phyloP scores from a whole-genome alignment of 176 grass and related monocot genomes.

The Rhipidocladum racemiflorum region DNA sequence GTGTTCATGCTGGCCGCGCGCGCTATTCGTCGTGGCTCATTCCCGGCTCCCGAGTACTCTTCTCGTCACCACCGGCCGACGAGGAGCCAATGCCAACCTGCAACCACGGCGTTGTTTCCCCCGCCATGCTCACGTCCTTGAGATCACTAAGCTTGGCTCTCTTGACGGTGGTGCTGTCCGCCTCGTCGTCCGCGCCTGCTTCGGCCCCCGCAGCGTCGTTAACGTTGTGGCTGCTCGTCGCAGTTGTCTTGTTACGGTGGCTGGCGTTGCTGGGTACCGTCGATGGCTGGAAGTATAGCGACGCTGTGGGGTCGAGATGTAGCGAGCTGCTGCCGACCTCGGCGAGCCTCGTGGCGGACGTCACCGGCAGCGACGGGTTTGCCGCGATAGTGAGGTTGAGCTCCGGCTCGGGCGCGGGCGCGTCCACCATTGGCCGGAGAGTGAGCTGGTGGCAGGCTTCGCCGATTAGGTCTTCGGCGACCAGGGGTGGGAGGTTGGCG shows the following conservation, averaged over 20 bases:
- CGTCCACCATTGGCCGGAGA: conserved; percentile 44
- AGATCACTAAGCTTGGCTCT: conserved; percentile 57
- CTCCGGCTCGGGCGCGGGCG: conserved; percentile 32
- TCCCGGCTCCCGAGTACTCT: neutral
- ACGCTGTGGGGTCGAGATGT: conserved; percentile 19
- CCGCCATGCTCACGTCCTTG: conserved; percentile 56
- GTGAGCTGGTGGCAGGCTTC: conserved; percentile 23
- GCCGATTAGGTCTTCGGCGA: conserved; percentile 25
- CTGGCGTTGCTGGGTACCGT: neutral
- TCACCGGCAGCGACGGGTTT: conserved; percentile 12
- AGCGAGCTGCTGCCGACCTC: conserved; percentile 38
- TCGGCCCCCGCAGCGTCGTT: neutral
- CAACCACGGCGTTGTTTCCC: conserved; percentile 59
- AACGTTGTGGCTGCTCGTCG: conserved; percentile 31
- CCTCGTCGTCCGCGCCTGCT: conserved; percentile 50
- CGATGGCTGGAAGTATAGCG: conserved; percentile 25
- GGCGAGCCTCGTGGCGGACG: neutral
- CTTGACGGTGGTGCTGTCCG: conserved; percentile 55
- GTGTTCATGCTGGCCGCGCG: neutral
- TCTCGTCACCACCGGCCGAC: conserved; percentile 35
- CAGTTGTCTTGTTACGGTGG: conserved; percentile 14
- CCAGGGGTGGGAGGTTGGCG: conserved; percentile 27
- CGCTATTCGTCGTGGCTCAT: neutral
- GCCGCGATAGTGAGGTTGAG: conserved; percentile 43
- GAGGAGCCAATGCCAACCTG: conserved; percentile 75